A percentile compares a stretch with the other conserved stretches of the same genome.
Conservation (phyloP, 73 alveolate genomes). For the Paraurostyla sp. region DNA sequence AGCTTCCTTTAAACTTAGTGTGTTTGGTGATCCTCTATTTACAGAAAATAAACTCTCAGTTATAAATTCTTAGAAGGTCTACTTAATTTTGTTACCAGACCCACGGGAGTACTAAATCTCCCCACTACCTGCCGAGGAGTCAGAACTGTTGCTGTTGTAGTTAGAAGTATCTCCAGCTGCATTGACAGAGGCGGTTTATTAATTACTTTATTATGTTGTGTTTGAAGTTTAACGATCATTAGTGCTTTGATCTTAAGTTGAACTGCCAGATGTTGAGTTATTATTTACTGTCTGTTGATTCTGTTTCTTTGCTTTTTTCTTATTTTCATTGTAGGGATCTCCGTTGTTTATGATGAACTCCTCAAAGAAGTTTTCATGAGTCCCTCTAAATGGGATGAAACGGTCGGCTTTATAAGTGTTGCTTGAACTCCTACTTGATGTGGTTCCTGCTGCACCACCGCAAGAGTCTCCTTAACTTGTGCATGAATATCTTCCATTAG, state of each 20-base stretch:
- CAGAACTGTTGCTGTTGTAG: constrained; percentile 37
- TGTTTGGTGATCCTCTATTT: constrained; percentile 53
- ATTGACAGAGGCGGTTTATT: no score
- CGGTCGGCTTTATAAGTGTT: constrained; percentile 42
- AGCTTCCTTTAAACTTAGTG: constrained; percentile 28
- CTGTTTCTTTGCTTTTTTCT: background rate
- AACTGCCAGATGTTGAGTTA: background rate
- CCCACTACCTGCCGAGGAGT: background rate
- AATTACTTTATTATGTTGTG: no score
- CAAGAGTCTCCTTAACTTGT: constrained; percentile 45
- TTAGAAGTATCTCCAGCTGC: no score
- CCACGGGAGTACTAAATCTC: constrained; percentile 36
- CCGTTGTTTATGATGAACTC: constrained; percentile 31
- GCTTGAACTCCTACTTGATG: constrained; percentile 27
- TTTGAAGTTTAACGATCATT: no score
- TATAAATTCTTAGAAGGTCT: constrained; percentile 46
- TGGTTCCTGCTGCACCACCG: no score
- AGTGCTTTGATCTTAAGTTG: no score
- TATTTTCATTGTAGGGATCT: background rate
- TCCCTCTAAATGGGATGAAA: constrained; percentile 63
- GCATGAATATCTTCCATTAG: constrained; percentile 35
- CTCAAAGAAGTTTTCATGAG: constrained; percentile 39
- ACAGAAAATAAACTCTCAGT: constrained; percentile 35
- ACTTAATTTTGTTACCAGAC: constrained; percentile 26
- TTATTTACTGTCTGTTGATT: background rate